A percentile compares a stretch with the other conserved stretches of the same genome.
Conservation (phyloP, 2,329 filamentous ascomycete species). For the Sporothrix globosa region DNA sequence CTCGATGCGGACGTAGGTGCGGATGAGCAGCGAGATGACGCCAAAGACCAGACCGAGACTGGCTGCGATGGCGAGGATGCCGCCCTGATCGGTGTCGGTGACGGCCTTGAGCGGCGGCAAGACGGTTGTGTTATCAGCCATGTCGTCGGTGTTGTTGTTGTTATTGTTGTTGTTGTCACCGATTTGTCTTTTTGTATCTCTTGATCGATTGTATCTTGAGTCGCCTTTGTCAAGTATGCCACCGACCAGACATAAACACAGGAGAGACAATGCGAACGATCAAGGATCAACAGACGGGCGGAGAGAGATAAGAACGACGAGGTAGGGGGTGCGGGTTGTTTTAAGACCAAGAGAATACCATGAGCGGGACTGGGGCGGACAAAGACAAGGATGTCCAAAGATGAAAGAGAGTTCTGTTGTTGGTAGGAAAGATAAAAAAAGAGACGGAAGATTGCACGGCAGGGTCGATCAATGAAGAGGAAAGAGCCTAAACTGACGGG, state of each 20-base stretch:
- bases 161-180: not conserved
- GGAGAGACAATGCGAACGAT: not conserved
- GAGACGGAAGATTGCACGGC: constrained; percentile 4
- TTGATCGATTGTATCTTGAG: not conserved
- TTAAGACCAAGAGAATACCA: not conserved
- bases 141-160: not conserved
- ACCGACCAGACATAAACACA: not conserved
- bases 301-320: not conserved
- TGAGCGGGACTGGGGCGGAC: not conserved
- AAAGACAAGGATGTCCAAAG: not conserved
- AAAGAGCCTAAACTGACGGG: not conserved
- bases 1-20: constrained; percentile 46
- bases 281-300: not conserved
- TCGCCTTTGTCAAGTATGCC: not conserved
- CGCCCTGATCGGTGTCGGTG: constrained; percentile 46
- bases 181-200: not conserved
- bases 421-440: not conserved
- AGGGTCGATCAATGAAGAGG: constrained; percentile 11
- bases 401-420: not conserved
- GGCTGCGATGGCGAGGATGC: constrained; percentile 47
- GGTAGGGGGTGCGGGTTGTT: not conserved
- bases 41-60: constrained; percentile 46
- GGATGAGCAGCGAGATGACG: constrained; percentile 46
- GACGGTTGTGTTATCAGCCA: constrained; percentile 33
- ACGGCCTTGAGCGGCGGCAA: constrained; percentile 45